Conservation (phyloP, 805 yeast genomes). For the Candida germanica region DNA sequence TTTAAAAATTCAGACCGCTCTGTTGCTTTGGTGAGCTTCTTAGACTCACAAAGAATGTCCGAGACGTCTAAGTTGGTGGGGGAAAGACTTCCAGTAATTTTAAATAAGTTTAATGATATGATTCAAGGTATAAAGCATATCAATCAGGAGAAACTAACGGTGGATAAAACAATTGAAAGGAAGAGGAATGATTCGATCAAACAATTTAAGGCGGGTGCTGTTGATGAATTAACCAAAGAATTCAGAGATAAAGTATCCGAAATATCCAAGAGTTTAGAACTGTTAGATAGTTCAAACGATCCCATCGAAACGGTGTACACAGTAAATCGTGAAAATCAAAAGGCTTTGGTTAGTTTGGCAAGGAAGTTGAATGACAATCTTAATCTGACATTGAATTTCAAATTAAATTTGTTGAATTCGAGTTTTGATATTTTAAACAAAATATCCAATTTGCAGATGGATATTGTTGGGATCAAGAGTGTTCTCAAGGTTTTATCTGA, state of each 20-base stretch:
- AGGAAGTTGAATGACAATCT: slow-evolving; percentile 1
- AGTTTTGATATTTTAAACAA: slow-evolving; percentile 25
- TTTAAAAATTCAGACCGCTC: neutral
- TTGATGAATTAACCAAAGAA: slow-evolving; percentile 4
- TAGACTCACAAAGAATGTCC: slow-evolving; percentile 28
- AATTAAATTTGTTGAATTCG: slow-evolving; percentile 19
- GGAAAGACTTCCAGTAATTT: slow-evolving; percentile 26
- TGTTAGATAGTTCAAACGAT: slow-evolving; percentile 3
- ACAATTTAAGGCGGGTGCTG: slow-evolving; percentile 19
- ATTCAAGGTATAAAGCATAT: slow-evolving; percentile 34
- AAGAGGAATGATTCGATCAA: slow-evolving; percentile 37
- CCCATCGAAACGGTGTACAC: slow-evolving; percentile 1
- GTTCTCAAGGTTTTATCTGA: slow-evolving; percentile 25
- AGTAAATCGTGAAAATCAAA: neutral
- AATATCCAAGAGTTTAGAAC: slow-evolving; percentile 2
- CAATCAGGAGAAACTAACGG: slow-evolving; percentile 29
- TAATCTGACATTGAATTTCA: slow-evolving; percentile 20
- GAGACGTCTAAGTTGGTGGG: slow-evolving; percentile 27
- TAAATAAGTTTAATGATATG: slow-evolving; percentile 29
- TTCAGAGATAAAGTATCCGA: slow-evolving; percentile 3
- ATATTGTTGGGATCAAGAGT: slow-evolving; percentile 31
- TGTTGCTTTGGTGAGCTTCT: slow-evolving; percentile 26
- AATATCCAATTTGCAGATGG: slow-evolving; percentile 38
- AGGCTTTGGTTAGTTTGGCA: neutral
- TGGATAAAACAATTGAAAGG: slow-evolving; percentile 41